These are phyloP conservation scores for Symmetrospora coprosmae DNA, from an alignment of 768 basidiomycete species.

Conservation along the genomic window DNA sequence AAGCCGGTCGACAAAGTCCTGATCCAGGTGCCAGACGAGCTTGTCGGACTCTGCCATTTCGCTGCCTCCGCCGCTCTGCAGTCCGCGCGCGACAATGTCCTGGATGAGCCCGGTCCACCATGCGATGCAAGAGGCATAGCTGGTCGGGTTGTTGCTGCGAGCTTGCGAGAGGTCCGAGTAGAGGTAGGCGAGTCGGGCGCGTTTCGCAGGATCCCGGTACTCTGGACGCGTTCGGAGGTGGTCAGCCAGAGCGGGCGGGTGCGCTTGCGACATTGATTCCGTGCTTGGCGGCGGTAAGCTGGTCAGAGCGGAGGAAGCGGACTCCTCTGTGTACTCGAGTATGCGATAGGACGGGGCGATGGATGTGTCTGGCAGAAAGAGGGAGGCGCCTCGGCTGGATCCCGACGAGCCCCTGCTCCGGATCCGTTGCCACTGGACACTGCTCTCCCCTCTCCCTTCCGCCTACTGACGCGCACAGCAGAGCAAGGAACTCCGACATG, in stretches of 20 bases:
- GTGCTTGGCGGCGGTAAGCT: no score
- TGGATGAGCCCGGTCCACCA: constrained; percentile 10
- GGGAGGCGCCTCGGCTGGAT: no score
- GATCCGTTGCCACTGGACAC: no score
- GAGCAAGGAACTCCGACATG: no score
- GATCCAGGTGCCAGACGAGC: constrained; percentile 16
- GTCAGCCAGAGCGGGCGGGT: not conserved
- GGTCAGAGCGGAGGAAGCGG: no score
- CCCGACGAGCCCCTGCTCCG: no score
- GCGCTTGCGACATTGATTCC: no score
- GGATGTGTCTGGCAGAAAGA: no score
- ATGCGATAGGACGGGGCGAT: no score
- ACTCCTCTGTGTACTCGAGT: no score
- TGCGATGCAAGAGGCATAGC: not conserved
- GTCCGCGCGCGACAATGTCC: constrained; percentile 1
- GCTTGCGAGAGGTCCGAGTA: constrained; percentile 12
- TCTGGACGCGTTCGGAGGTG: constrained; percentile 9
- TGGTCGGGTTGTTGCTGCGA: constrained; percentile 1
- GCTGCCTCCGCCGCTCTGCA: constrained; percentile 1
- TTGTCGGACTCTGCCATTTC: not conserved
- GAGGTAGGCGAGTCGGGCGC: constrained; percentile 7
- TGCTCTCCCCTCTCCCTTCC: no score
- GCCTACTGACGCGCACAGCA: no score
- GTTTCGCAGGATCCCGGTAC: not conserved
- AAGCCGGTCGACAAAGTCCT: constrained; percentile 5